Conservation (phyloP, 1,139 yeast species). For the Barnettozyma hawaiiensis region DNA sequence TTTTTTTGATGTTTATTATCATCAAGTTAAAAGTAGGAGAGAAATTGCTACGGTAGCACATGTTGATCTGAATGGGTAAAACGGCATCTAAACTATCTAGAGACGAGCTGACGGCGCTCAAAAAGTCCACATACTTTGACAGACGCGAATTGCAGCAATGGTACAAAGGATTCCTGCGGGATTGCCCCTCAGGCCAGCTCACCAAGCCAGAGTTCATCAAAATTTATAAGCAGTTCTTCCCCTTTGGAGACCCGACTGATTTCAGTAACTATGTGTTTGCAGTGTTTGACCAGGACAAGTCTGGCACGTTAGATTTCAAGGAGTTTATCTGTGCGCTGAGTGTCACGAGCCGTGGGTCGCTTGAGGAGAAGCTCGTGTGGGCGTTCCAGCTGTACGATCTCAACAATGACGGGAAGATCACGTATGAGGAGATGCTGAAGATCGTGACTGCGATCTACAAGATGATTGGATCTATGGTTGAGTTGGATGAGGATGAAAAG, state of each 20-base stretch:
- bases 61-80: conserved; percentile 98
- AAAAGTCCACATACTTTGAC: conserved; percentile 86
- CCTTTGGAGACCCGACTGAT: conserved; percentile 94
- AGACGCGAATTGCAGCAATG: conserved; percentile 94
- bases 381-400: conserved; percentile 85
- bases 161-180: conserved; percentile 93
- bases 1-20: too few species aligned
- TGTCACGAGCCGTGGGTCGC: conserved; percentile 80
- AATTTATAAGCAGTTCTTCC: conserved; percentile 93
- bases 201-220: conserved; percentile 84
- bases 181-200: conserved; percentile 88
- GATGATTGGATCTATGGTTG: conserved; percentile 95
- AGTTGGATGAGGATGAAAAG: conserved; percentile 82
- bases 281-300: conserved; percentile 79
- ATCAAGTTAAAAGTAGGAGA: too few species aligned
- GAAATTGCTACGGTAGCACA: too few species aligned
- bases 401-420: conserved; percentile 68
- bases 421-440: conserved; percentile 70
- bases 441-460: conserved; percentile 83
- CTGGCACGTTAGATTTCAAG: conserved; percentile 82
- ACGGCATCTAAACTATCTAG: conserved; percentile 88
- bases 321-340: conserved; percentile 89
- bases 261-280: conserved; percentile 85
- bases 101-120: conserved; percentile 80
- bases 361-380: conserved; percentile 83